Conservation (phyloP, 1,284 basidiomycete genomes). For the Irpex lacteus region DNA sequence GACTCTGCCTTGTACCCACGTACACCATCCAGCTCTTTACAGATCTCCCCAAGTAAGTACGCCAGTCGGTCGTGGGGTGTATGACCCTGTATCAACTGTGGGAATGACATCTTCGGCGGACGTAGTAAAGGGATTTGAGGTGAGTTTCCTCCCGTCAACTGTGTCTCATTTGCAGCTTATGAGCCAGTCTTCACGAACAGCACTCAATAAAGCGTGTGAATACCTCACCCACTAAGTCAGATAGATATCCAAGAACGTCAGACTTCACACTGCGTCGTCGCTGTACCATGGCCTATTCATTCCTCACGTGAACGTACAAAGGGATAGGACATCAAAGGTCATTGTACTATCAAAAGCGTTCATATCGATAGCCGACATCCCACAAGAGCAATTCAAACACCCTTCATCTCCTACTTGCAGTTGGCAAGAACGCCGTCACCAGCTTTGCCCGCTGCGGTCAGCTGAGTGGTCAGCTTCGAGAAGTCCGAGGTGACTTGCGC, state of each 20-base stretch:
- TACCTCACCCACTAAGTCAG: neutral
- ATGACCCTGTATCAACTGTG: constrained; percentile 7
- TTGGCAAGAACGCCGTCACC: constrained; percentile 16
- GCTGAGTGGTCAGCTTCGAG: constrained; percentile 3
- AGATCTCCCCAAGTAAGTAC: constrained; percentile 11
- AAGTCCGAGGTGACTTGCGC: constrained; percentile 8
- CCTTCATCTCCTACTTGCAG: constrained; percentile 9
- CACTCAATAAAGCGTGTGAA: neutral
- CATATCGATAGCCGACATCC: neutral
- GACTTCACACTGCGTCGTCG: neutral
- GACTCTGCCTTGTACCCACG: neutral
- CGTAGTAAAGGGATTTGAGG: neutral
- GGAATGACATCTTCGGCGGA: neutral
- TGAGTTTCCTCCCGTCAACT: neutral
- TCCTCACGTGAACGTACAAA: neutral
- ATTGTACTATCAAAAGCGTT: neutral
- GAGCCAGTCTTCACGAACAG: neutral
- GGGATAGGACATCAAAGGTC: neutral
- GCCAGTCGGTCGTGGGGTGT: constrained; percentile 17
- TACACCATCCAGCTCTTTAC: constrained; percentile 9
- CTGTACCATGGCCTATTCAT: neutral
- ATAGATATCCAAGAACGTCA: neutral
- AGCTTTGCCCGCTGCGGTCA: constrained; percentile 5
- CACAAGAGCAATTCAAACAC: neutral
- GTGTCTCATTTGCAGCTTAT: neutral